Evolutionary conservation across 164 flowering plant genomes (phyloP).

Genomic region (Vitis rupestris): DNA sequence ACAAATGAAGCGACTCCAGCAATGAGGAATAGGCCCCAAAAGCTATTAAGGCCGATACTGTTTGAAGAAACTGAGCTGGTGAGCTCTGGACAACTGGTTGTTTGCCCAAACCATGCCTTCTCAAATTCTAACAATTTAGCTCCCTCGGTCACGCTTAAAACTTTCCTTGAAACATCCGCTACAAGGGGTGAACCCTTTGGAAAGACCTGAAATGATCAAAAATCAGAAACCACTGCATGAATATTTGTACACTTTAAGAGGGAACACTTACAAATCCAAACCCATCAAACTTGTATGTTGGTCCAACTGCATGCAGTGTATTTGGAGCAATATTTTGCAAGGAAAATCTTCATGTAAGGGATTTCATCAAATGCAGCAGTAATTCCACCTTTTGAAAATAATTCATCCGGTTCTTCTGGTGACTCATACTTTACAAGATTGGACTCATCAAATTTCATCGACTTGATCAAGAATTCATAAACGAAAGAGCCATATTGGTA

Average conservation of each 20-base stretch:
- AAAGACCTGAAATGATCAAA: conserved; percentile 25
- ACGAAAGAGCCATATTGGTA: conserved; percentile 42
- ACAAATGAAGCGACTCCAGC: conserved; percentile 28
- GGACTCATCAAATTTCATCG: conserved; percentile 23
- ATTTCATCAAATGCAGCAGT: conserved; percentile 39
- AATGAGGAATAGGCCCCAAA: conserved; percentile 48
- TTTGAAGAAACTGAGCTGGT: background rate
- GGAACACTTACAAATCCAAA: conserved; percentile 23
- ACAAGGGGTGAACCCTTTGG: conserved; percentile 39
- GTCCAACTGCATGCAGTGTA: conserved; percentile 24
- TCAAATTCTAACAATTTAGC: conserved; percentile 27
- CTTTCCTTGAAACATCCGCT: conserved; percentile 36
- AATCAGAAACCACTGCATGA: too few species aligned
- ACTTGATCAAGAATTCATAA: conserved; percentile 7
- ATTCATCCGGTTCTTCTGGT: conserved; percentile 24
- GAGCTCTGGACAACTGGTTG: conserved; percentile 13
- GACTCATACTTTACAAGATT: conserved; percentile 18
- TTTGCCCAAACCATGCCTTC: conserved; percentile 24
- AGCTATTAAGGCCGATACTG: conserved; percentile 27
- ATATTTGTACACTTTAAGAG: background rate
- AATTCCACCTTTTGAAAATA: conserved; percentile 26
- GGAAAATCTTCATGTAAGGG: conserved; percentile 30
- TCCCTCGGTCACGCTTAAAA: conserved; percentile 31
- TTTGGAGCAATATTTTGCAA: conserved; percentile 20
- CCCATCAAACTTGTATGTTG: conserved; percentile 23